Evolutionary conservation across 2,329 filamentous ascomycete genomes (phyloP), one percentile per base, ranked within the genome.

Genomic region (Fusarium sp.): DNA sequence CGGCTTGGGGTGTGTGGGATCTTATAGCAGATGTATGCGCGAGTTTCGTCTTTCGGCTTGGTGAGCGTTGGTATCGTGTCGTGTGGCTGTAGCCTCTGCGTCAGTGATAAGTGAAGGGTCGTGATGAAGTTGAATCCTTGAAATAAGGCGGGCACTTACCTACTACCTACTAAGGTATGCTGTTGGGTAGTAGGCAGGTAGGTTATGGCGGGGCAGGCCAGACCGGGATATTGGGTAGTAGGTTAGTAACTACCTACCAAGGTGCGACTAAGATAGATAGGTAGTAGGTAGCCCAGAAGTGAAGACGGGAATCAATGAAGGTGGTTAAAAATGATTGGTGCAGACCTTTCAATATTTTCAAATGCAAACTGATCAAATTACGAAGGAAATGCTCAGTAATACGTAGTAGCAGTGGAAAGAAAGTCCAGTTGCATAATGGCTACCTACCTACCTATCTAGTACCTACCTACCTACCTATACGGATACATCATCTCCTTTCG

Each of bases 61-160:
- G 25, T 41, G 22, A 30, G 24, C 12, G 30, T 45, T 15, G 30
- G 32, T 60, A 48, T 43, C 25, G 52, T 46, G 29, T 29, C 44
- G 46, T 47, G 38, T 43, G 40, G 53, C 41, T 38, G 58, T 48
- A 41, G 48, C 15, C 34, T 47, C 61, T 44, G 24, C 38, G 60
- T 43, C 43, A 48, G 48, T 56, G 61, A 55, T 55, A 52, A 52
- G 49, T 54, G 51, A 67, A 51, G 51, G 49, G 49, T 53, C 44
- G 65, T 66, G 55, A 38, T 58, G 65, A 58, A 64, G 55, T 69
- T 61, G 59, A 49, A 45, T 67, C 47, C 54, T 62, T 52, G 52
- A 25, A 69, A 65, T 62, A 64, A 69, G 68, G 67, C 58, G 67
- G 68, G 40, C 56, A 67, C 62, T 61, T 58, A 48, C 57, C 58